Conservation (phyloP, 768 basidiomycete genomes). For the Dentipellis sp. region DNA sequence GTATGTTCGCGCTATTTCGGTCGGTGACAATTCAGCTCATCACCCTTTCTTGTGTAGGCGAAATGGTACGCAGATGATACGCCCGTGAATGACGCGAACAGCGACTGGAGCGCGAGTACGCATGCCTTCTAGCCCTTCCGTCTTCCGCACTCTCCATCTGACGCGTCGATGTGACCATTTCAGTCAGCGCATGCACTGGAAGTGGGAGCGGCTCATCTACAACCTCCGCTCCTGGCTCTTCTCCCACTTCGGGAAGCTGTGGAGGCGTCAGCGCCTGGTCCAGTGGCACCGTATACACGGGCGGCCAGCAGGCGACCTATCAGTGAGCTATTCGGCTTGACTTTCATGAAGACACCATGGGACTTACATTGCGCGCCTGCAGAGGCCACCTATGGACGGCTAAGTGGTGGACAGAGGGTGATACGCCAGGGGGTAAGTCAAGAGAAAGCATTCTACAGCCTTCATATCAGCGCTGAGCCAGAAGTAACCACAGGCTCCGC, state of each 20-base stretch:
- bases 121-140: slow-evolving; percentile 1
- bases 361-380: not conserved
- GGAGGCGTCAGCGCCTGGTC: slow-evolving; percentile 44
- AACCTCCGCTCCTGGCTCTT: slow-evolving; percentile 11
- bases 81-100: slow-evolving; percentile 38
- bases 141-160: no score
- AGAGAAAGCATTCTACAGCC: not conserved
- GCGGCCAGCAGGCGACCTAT: slow-evolving; percentile 41
- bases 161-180: not conserved
- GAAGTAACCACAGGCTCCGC: slow-evolving; percentile 27
- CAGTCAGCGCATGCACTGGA: slow-evolving; percentile 47
- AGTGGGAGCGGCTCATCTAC: slow-evolving; percentile 12
- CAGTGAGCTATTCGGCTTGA: slow-evolving; percentile 26
- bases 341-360: not conserved
- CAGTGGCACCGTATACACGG: slow-evolving; percentile 36
- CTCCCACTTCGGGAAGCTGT: slow-evolving; percentile 28
- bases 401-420: slow-evolving; percentile 54
- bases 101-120: slow-evolving; percentile 61
- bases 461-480: not conserved
- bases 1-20: slow-evolving; percentile 21
- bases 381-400: slow-evolving; percentile 38
- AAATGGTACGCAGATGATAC: slow-evolving; percentile 47
- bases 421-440: slow-evolving; percentile 34
- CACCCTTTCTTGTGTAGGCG: slow-evolving; percentile 29
- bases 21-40: not conserved